Conservation (phyloP, 768 basidiomycete genomes). For the Suillus bovinus region DNA sequence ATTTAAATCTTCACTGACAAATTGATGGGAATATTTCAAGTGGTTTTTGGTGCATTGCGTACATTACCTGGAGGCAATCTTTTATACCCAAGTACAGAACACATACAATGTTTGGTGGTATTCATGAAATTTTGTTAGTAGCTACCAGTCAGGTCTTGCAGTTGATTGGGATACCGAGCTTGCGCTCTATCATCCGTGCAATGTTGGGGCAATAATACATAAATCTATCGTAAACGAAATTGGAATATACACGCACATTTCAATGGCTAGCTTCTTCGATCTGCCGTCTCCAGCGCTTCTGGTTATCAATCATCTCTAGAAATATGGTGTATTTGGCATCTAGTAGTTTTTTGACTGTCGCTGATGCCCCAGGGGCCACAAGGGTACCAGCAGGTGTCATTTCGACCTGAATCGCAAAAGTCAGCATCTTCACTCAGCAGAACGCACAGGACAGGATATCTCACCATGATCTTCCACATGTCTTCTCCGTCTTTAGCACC, state of each 20-base stretch:
- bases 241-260: neutral
- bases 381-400: constrained; percentile 88
- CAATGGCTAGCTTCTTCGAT: constrained; percentile 58
- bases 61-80: neutral
- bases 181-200: neutral
- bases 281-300: constrained; percentile 81
- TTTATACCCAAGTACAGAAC: neutral
- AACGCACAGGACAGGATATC: constrained; percentile 17
- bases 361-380: constrained; percentile 61
- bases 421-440: neutral
- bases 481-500: constrained; percentile 53
- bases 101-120: neutral
- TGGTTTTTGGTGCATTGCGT: neutral
- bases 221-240: neutral
- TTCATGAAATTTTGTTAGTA: neutral
- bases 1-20: neutral
- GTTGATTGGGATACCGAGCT: neutral
- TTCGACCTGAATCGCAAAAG: constrained; percentile 55
- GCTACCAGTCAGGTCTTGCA: neutral
- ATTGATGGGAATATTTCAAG: neutral
- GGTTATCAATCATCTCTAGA: constrained; percentile 82
- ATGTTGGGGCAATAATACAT: constrained; percentile 2
- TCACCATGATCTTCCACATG: constrained; percentile 92
- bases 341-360: constrained; percentile 71
- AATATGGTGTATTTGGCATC: constrained; percentile 96